Conservation (phyloP, 176 grass and related monocot species). For the Hsuehochloa calcarea region DNA sequence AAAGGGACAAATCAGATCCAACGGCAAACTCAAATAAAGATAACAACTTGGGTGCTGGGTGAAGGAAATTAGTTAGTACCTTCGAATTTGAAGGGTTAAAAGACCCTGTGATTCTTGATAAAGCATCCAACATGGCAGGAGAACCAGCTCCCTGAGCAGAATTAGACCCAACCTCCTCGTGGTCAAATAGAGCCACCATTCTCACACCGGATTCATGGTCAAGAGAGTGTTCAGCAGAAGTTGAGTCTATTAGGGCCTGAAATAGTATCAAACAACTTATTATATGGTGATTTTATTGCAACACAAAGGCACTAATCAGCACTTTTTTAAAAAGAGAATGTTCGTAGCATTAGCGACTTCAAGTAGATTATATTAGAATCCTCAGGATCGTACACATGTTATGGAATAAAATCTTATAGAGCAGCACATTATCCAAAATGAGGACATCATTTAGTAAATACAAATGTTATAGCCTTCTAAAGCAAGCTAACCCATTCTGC, state of each 20-base stretch:
- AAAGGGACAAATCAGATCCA: background rate
- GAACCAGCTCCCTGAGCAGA: conserved; percentile 98
- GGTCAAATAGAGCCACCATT: conserved; percentile 97
- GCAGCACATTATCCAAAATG: background rate
- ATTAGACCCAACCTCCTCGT: conserved; percentile 94
- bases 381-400: conserved; percentile 5
- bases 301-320: background rate
- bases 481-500: background rate
- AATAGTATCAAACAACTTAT: conserved; percentile 38
- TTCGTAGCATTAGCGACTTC: background rate
- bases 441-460: background rate
- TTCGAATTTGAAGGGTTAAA: conserved; percentile 66
- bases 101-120: conserved; percentile 83
- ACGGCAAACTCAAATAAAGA: background rate
- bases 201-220: conserved; percentile 76
- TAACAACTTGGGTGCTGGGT: background rate
- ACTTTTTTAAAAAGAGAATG: background rate
- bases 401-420: conserved; percentile 10
- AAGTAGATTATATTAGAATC: conserved; percentile 15
- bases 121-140: conserved; percentile 89
- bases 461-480: background rate
- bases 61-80: conserved; percentile 42
- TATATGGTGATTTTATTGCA: conserved; percentile 1
- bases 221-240: conserved; percentile 56
- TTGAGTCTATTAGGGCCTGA: conserved; percentile 85